A percentile compares a stretch with the other conserved stretches of the same genome.
phyloP scores from a whole-genome alignment of 768 basidiomycete species.

The Rhizopogon vesiculosus region DNA sequence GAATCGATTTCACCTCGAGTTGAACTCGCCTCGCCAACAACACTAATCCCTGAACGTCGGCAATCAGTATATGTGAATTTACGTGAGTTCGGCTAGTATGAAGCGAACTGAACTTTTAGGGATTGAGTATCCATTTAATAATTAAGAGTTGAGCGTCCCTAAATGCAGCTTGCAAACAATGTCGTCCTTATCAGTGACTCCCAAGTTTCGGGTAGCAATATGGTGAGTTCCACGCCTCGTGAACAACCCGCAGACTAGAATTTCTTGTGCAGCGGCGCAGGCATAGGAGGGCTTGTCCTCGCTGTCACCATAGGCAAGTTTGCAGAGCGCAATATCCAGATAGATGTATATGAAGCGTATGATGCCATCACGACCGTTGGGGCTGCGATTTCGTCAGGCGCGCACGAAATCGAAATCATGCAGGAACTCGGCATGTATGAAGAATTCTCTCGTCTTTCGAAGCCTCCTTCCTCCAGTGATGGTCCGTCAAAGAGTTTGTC shows the following conservation, averaged over 20 bases:
- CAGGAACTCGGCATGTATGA: slow-evolving; percentile 32
- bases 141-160: no score
- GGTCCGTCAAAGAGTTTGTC: not conserved
- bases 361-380: slow-evolving; percentile 33
- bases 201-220: slow-evolving; percentile 9
- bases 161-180: not conserved
- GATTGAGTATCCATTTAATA: no score
- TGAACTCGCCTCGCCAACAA: no score
- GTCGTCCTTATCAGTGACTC: slow-evolving; percentile 3
- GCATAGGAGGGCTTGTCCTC: slow-evolving; percentile 37
- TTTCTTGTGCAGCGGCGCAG: slow-evolving; percentile 1
- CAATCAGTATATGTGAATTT: no score
- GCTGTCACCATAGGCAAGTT: slow-evolving; percentile 27
- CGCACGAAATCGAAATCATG: slow-evolving; percentile 38
- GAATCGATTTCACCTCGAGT: no score
- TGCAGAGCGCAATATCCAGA: slow-evolving; percentile 24
- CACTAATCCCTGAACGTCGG: no score
- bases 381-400: slow-evolving; percentile 40
- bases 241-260: not conserved
- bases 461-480: slow-evolving; percentile 5
- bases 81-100: no score
- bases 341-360: slow-evolving; percentile 40
- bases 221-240: not conserved
- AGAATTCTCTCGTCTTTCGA: slow-evolving; percentile 11
- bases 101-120: no score